Evolutionary conservation across 1,284 basidiomycete genomes (phyloP).

Genomic region (Trametes versicolor): DNA sequence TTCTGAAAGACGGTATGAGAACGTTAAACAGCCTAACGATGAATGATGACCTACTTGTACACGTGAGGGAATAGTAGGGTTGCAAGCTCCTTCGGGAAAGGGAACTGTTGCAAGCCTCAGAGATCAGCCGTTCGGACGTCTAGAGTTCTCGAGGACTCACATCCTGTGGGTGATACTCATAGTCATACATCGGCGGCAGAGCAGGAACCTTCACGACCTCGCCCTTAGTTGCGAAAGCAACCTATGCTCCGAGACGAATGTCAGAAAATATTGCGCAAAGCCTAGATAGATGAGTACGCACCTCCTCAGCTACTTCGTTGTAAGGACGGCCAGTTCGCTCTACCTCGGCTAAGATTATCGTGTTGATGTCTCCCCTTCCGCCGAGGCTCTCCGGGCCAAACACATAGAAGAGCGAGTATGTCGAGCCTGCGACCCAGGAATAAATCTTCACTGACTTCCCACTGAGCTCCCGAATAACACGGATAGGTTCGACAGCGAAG

Average conservation of each 20-base stretch:
- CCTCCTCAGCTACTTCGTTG: slow-evolving; percentile 16
- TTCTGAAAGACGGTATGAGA: slow-evolving; percentile 13
- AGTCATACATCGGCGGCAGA: slow-evolving; percentile 36
- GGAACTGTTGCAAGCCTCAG: slow-evolving; percentile 2
- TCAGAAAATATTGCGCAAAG: background rate
- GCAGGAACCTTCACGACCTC: slow-evolving; percentile 28
- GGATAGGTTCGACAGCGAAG: slow-evolving; percentile 23
- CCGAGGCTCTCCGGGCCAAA: slow-evolving; percentile 10
- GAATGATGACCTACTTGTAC: background rate
- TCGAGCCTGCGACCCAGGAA: slow-evolving; percentile 29
- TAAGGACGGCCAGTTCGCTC: background rate
- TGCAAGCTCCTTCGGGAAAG: background rate
- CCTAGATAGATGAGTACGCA: background rate
- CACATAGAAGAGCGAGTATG: slow-evolving; percentile 24
- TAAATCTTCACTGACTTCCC: slow-evolving; percentile 30
- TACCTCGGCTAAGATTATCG: background rate
- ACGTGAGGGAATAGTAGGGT: slow-evolving; percentile 1
- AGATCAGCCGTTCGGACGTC: fast-evolving
- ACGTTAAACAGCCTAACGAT: too few species aligned
- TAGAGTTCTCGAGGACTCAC: background rate
- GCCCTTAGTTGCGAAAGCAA: slow-evolving; percentile 1
- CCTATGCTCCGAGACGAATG: slow-evolving; percentile 7
- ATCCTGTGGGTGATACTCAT: slow-evolving; percentile 34
- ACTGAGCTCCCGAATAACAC: slow-evolving; percentile 21
- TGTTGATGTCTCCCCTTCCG: background rate